Base-by-base conservation (phyloP, 2,329 filamentous ascomycete species). In the Sclerotinia trifoliorum region DNA sequence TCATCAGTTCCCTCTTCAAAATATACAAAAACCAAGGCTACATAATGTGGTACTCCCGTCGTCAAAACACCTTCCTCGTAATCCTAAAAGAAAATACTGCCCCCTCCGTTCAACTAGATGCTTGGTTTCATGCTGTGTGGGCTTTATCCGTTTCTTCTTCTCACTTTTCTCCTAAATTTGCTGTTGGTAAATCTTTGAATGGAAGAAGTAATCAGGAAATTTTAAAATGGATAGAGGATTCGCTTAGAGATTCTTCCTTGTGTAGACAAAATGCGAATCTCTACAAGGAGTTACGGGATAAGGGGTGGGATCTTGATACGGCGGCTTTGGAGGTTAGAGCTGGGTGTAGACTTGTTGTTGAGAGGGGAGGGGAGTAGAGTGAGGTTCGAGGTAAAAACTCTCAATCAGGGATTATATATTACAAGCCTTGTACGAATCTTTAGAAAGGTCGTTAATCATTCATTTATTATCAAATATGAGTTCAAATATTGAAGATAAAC, bases 251-350 rank as follows among this genome's bases (percentile, higher is more conserved):
- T 7, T 29, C 49, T 2, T 26, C 26, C 26, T 46, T 2, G 19
- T 62, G 32, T 15, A 63, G 49, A 52, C 26, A 49, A 2, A n/a
- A 39, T 5, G 29, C 5, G 6, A 42, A 65, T 0, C 46, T 72
- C 2, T 67, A 71, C 67, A 77, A 79, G 3, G 79, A 81, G 74
- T 78, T 81, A 66, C 77, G 72, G 68, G 76, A 77, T 46, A 79
- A 74, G 44, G 90, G 90, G 0, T 94, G 91, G 91, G 85, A 93
- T 78, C 73, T 91, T 58, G 80, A 86, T 67, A 82, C 82, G 63
- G 83, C 83, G 51, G 88, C 87, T 7, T 80, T 94, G 73, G 90
- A 93, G 80, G 93, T 89, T 24, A 82, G 80, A 69, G 80, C 84
- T 58, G 87, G 85, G 15, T 74, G 75, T 66, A 77, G 81, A 69